phyloP scores from a whole-genome alignment of 106 monocot genomes.

The Acorus calamus region DNA sequence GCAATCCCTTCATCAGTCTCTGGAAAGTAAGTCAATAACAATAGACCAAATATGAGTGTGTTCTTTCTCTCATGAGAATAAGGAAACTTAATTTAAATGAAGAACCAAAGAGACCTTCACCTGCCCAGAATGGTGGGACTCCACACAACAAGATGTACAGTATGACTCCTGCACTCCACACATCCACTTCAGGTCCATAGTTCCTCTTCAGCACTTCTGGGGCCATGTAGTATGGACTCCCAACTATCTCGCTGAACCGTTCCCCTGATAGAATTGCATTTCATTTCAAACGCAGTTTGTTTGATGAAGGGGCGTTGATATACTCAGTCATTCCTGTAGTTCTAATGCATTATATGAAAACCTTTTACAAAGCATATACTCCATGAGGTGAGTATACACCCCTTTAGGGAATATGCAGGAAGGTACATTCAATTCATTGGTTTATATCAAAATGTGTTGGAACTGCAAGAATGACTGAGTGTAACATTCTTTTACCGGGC shows the following conservation, averaged over 20 bases:
- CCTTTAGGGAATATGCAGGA: too few relatives aligned
- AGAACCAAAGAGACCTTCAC: slow-evolving; percentile 3
- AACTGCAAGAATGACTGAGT: too few relatives aligned
- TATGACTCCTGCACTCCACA: slow-evolving; percentile 61
- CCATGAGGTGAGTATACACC: too few relatives aligned
- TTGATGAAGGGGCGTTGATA: too few relatives aligned
- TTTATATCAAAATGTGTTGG: too few relatives aligned
- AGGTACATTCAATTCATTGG: not conserved
- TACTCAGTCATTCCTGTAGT: too few relatives aligned
- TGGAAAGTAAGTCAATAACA: slow-evolving; percentile 5
- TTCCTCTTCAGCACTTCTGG: slow-evolving; percentile 53
- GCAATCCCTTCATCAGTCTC: slow-evolving; percentile 65
- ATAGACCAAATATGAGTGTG: too few relatives aligned
- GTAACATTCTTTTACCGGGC: slow-evolving; percentile 21
- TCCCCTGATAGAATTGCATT: slow-evolving; percentile 17
- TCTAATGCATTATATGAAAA: too few relatives aligned
- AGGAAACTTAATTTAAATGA: too few relatives aligned
- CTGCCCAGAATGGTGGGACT: slow-evolving; percentile 69
- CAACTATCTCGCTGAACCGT: slow-evolving; percentile 43
- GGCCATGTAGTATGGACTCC: slow-evolving; percentile 64
- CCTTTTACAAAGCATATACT: too few relatives aligned
- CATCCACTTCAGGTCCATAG: slow-evolving; percentile 50
- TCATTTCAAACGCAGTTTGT: too few relatives aligned
- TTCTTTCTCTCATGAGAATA: too few relatives aligned
- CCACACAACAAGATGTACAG: slow-evolving; percentile 61